A percentile compares a stretch with the other conserved stretches of the same genome.
Conservation (phyloP, 129 eudicot genomes). For the Rutidosis leptorrhynchoides region DNA sequence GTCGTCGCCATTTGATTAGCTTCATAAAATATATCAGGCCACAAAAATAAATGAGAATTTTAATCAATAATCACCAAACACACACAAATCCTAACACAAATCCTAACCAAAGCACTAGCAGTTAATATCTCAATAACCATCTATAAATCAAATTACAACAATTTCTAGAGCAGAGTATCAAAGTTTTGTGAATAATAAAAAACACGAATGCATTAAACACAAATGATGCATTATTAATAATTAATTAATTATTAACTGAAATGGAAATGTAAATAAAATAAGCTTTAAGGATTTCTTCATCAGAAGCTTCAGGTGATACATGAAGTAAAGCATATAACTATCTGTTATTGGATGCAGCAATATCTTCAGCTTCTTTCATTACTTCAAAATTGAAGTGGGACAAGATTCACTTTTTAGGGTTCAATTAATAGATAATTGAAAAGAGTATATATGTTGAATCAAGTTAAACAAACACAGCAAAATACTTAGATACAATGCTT, state of each 20-base stretch:
- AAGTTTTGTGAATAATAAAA: background rate
- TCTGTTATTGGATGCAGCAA: slow-evolving; percentile 47
- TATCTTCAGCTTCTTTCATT: slow-evolving; percentile 35
- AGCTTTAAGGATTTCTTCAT: slow-evolving; percentile 93
- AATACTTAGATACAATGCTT: no score
- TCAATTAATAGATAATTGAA: slow-evolving; percentile 8
- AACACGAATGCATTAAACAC: background rate
- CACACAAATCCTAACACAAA: background rate
- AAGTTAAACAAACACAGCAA: slow-evolving; percentile 15
- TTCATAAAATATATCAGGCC: background rate
- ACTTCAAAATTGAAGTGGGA: slow-evolving; percentile 16
- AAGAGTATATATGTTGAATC: background rate
- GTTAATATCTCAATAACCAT: background rate
- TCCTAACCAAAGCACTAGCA: background rate
- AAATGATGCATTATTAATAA: slow-evolving; percentile 55
- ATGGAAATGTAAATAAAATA: slow-evolving; percentile 28
- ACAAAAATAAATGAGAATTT: slow-evolving; percentile 3
- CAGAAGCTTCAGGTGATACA: slow-evolving; percentile 91
- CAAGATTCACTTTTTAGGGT: slow-evolving; percentile 24
- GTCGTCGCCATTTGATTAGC: background rate
- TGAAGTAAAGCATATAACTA: slow-evolving; percentile 79
- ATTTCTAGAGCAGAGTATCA: background rate
- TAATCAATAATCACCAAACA: background rate
- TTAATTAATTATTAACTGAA: no score
- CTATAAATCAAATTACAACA: slow-evolving; percentile 4